Evolutionary conservation across 2,329 filamentous ascomycete genomes (phyloP).

Genomic region (Whalleya microplaca): DNA sequence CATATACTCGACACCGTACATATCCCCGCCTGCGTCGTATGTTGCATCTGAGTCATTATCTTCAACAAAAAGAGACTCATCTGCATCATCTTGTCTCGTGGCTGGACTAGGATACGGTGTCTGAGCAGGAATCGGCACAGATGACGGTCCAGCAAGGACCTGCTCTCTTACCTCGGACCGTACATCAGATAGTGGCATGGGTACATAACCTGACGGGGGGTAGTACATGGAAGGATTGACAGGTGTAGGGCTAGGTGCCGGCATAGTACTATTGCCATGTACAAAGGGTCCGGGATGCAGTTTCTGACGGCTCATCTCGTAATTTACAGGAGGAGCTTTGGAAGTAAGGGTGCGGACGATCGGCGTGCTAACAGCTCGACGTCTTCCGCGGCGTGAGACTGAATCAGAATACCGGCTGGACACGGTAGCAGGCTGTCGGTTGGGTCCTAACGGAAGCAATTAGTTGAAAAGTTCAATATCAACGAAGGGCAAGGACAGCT

Average conservation of each 20-base stretch:
- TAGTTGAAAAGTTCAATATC: background rate
- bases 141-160: too few species aligned
- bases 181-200: too few species aligned
- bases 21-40: background rate
- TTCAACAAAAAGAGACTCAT: slow-evolving; percentile 14
- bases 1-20: too few species aligned
- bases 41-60: background rate
- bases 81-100: background rate
- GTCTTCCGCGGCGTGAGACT: background rate
- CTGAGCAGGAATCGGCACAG: too few species aligned
- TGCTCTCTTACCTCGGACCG: too few species aligned
- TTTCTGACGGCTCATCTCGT: background rate
- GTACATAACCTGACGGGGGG: too few species aligned
- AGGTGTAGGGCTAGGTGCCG: too few species aligned
- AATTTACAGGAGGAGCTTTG: background rate
- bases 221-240: too few species aligned
- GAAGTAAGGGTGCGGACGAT: background rate
- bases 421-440: background rate
- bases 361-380: background rate
- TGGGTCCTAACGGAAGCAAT: background rate
- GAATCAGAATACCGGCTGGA: background rate
- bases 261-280: too few species aligned
- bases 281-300: background rate
- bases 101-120: too few species aligned
- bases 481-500: background rate